Base-by-base conservation (phyloP, 176 grass and related monocot genomes). In the Typha latifolia region DNA sequence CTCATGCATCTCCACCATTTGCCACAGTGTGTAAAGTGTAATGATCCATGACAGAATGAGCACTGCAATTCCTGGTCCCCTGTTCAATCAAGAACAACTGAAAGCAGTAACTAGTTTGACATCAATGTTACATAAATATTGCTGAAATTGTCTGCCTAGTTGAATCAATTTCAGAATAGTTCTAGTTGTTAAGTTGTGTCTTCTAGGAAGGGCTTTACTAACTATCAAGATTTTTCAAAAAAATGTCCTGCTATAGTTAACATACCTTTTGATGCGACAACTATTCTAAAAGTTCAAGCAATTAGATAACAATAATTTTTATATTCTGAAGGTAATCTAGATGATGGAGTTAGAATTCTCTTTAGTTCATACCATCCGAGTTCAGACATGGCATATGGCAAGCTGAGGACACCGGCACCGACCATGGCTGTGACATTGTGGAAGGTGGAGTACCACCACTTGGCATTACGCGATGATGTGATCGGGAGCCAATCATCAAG, bases 1-100 rank as follows among this genome's bases (percentile, higher is more conserved):
- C 87, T 96, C 92, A 48, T 96, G 92, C 92, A 96, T 96, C 77
- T 96, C 87, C 23, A 91, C 92, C 92, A 96, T 96, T 77, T 96
- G 92, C 92, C 92, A 96, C 0, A 96, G 87, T 12, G 92, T 96
- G 79, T 91, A 96, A 1, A 96, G 71, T 15, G 92, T 96, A 61
- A 96, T 84, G 66, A 96, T 71, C 92, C 92, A 96, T 22, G 92
- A 96, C 15, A 91, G 3, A n/a, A 96, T 53, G 29, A 96, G 74
- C 69, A 96, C 82, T 0, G 73, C 87, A 7, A 96, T 77, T 6
- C 92, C 92, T 3, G 92, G 82, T 0, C 85, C 92, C 91, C 91
- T 96, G 73, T 21, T 56, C 4, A 52, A 24, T 16, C 14, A 57
- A 0, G 10, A 43, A 43, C 37, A 43, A 43, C 0, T 43, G 37